Base-by-base conservation (phyloP, 495 filamentous ascomycete genomes). In the Penicillium nucicola region DNA sequence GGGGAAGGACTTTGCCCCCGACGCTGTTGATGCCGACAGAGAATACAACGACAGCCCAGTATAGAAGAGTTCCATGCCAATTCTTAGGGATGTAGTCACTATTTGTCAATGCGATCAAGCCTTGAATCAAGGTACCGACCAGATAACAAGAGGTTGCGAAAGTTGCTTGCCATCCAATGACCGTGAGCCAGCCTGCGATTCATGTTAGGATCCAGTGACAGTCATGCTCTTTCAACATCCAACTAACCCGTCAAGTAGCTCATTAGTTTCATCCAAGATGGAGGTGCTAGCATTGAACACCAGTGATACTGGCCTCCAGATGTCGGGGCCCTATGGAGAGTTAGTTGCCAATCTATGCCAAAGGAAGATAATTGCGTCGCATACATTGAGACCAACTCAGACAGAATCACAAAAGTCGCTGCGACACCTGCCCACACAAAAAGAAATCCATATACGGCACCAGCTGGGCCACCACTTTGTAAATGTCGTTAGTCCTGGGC, bases 261-360 rank as follows among this genome's bases (percentile, higher is more conserved):
- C 15, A 75, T 42, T 35, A 79, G 67, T 34, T 71, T 70, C 46
- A 69, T 64, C 28, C 43, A 45, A 11, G 48, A 54, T 12, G 41
- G 52, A 2, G 77, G 70, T 1, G 78, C 74, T n/a, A 81, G 58
- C 66, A 77, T 76, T 1, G 73, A 71, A 9, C 69, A 69, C 78
- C 77, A 81, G 48, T 80, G 76, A 39, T 81, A 81, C 50, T 81
- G 77, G 2, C 77, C 77, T 9, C 72, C 74, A 5, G 68, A 69
- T 2, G 72, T 79, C 1, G 77, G 77, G 25, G 76, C 76, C 74
- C 70, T 73, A 20, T 28, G 12, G 8, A 18, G 12, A 17, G 18
- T 43, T 23, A 36, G 25, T 4, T 10, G 14, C 4, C n/a, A 7
- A 9, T 20, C 13, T 13, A 11, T 13, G 1, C 14, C 9, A 9